Evolutionary conservation across 257 asterid species (phyloP).

Genomic region (Fraxinus anomala): DNA sequence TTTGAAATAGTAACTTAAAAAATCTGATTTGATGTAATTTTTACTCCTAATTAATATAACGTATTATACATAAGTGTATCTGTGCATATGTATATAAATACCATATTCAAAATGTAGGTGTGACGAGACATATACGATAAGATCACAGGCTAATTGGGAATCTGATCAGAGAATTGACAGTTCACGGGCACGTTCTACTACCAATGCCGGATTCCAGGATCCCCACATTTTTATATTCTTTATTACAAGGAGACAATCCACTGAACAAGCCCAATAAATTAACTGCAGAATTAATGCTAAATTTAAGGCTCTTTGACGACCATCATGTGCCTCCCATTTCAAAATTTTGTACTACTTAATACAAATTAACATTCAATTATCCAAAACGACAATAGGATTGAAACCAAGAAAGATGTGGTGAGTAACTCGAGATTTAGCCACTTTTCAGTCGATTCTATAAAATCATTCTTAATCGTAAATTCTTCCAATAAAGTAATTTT

Average conservation of each 20-base stretch:
- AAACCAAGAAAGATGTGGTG: no score
- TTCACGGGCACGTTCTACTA: constrained; percentile 41
- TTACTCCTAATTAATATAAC: no score
- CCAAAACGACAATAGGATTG: background rate
- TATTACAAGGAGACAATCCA: constrained; percentile 25
- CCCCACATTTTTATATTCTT: constrained; percentile 17
- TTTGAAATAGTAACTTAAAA: no score
- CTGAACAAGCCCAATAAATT: constrained; percentile 27
- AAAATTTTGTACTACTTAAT: background rate
- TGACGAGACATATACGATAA: background rate
- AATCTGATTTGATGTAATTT: no score
- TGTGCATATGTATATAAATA: no score
- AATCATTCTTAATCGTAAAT: no score
- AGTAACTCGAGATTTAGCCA: no score
- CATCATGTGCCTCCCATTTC: constrained; percentile 37
- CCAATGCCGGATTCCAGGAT: constrained; percentile 36
- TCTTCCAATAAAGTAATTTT: no score
- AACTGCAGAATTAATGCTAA: constrained; percentile 28
- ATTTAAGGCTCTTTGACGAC: constrained; percentile 38
- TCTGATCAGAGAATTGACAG: constrained; percentile 34
- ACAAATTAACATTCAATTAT: background rate
- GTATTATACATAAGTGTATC: no score
- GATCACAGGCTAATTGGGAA: constrained; percentile 21
- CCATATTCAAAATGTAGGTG: no score
- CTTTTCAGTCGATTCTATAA: no score